A percentile compares a stretch with the other conserved stretches of the same genome.
Conservation (phyloP, 2,329 filamentous ascomycete species). For the Orbilia oligospora region DNA sequence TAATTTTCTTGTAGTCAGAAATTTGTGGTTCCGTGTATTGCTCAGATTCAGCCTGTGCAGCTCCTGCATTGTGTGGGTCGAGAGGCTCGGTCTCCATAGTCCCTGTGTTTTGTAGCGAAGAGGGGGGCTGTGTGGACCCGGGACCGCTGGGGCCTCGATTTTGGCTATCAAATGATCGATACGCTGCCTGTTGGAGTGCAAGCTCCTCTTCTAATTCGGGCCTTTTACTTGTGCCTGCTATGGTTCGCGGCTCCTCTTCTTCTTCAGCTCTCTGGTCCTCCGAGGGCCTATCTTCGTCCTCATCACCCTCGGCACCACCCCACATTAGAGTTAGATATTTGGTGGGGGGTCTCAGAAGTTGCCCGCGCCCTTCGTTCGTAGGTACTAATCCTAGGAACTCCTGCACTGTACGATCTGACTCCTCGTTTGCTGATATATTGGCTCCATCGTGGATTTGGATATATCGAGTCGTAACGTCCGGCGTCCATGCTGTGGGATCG, state of each 20-base stretch:
- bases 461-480: neutral
- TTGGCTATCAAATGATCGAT: neutral
- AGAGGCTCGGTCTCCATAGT: neutral
- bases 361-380: neutral
- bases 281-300: neutral
- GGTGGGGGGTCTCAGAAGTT: neutral
- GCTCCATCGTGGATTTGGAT: neutral
- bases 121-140: no score
- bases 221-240: no score
- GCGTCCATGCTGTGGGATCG: no score
- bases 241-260: neutral
- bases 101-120: neutral
- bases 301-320: neutral
- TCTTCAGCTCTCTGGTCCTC: neutral
- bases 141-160: neutral
- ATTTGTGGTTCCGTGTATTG: neutral
- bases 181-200: neutral
- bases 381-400: slow-evolving; percentile 11
- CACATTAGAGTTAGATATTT: neutral
- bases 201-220: neutral
- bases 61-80: neutral
- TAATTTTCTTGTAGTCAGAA: neutral
- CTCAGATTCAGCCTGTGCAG: neutral
- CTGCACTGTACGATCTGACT: slow-evolving; percentile 1
- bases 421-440: slow-evolving; percentile 2